Evolutionary conservation across 73 alveolate genomes (phyloP).

Genomic region (Effrenium voratum): DNA sequence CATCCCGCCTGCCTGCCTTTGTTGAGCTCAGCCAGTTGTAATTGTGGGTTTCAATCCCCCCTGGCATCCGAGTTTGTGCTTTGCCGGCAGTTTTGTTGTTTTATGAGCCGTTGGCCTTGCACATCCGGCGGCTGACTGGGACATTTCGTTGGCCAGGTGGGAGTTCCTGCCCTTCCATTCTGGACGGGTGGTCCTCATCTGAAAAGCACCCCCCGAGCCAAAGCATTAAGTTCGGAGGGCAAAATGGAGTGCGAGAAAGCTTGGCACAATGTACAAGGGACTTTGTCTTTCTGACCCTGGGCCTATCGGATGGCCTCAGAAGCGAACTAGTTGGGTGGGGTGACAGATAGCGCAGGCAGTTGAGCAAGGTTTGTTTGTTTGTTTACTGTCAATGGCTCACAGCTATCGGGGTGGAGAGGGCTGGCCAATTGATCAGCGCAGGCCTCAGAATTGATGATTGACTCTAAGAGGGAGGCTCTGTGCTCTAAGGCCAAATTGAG

Average conservation of each 20-base stretch:
- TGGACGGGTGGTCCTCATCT: conserved; percentile 74
- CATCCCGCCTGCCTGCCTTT: conserved; percentile 36
- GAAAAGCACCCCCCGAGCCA: neutral
- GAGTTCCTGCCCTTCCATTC: conserved; percentile 85
- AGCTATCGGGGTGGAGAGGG: too few species aligned
- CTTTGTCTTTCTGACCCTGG: neutral
- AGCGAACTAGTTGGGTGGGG: too few species aligned
- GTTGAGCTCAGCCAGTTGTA: neutral
- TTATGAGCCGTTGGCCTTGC: neutral
- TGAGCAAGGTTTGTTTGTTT: too few species aligned
- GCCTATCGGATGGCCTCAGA: neutral
- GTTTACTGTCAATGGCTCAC: too few species aligned
- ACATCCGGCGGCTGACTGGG: neutral
- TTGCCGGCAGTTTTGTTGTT: neutral
- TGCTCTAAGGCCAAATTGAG: too few species aligned
- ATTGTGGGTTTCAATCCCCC: neutral
- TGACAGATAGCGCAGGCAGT: too few species aligned
- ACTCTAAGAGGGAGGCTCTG: too few species aligned
- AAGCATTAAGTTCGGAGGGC: neutral
- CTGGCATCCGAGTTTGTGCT: neutral
- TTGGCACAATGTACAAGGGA: neutral
- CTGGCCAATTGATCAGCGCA: too few species aligned
- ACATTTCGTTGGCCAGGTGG: conserved; percentile 47
- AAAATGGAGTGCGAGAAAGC: neutral
- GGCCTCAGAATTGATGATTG: too few species aligned